Conservation (phyloP, 345 rosid genomes). For the Citrus maxima region DNA sequence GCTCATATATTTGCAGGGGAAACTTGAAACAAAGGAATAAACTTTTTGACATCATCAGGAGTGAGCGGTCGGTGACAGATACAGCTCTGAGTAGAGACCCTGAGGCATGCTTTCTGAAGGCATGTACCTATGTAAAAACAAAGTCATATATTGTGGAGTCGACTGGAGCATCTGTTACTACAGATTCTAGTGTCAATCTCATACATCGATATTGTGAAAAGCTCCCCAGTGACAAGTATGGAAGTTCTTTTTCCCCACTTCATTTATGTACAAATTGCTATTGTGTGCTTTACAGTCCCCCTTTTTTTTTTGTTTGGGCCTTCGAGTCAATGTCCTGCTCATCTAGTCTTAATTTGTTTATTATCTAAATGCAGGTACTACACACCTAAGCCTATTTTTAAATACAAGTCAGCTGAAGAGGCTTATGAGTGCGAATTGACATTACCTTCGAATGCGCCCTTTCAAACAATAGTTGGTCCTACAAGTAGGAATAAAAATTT, state of each 20-base stretch:
- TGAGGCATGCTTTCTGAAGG: conserved; percentile 30
- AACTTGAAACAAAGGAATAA: conserved; percentile 60
- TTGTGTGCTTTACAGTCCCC: neutral
- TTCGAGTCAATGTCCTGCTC: neutral
- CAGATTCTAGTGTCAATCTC: conserved; percentile 54
- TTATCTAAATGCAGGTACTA: conserved; percentile 36
- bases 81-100: conserved; percentile 53
- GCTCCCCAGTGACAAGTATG: conserved; percentile 58
- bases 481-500: conserved; percentile 40
- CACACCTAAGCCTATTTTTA: conserved; percentile 47
- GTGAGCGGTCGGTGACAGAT: conserved; percentile 50
- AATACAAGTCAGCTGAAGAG: conserved; percentile 26
- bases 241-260: neutral
- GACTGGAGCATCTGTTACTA: conserved; percentile 54
- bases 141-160: conserved; percentile 34
- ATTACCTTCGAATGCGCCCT: conserved; percentile 53
- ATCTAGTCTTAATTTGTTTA: conserved; percentile 7
- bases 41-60: conserved; percentile 58
- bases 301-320: neutral
- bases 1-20: conserved; percentile 43
- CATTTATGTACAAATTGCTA: neutral
- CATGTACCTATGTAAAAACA: conserved; percentile 27
- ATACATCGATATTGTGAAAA: conserved; percentile 47
- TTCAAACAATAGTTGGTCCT: conserved; percentile 56
- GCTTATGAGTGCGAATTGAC: conserved; percentile 40